Evolutionary conservation across 192 early-diverging fungal species (phyloP), one percentile per base, ranked within the genome.

Genomic region (Borealophlyctis nickersoniae): DNA sequence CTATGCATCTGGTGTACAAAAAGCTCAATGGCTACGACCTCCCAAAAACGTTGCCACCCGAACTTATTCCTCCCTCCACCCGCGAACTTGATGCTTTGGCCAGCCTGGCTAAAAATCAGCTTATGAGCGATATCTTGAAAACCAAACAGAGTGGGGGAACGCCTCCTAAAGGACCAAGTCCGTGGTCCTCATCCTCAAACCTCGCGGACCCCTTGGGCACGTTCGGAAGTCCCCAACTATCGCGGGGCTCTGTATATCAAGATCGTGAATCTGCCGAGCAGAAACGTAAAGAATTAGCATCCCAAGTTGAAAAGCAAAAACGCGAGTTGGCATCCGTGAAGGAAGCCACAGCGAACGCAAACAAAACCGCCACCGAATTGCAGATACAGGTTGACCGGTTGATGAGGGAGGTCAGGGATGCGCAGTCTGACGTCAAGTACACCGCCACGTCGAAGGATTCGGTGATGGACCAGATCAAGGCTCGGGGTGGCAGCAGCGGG

Each of bases 1-100:
- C 94, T 24, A 98, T 98, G 96, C 92, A 96, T 73, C 73, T 98
- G 19, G 89, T 96, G 36, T 92, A 96, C 80, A 75, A 88, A 29
- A 93, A 91, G 60, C 76, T 95, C 19, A 88, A 89, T 52, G 92
- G 92, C 4, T 76, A 83, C 24, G 89, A 89, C 59, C 72, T 98
- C 16, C 96, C 96, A 14, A 74, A 75, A 7, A 77, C 69, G 3
- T 67, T 98, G 34, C 94, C 96, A 3, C 73, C 85, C 7, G 92
- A 95, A 45, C 77, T 98, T 32, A 75, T 95, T 28, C 96, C 96
- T 14, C 88, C 92, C 14, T 90, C 90, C 16, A 86, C 85, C 31
- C 87, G 90, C 49, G 91, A 94, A 32, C 79, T 98, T 29, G 83
- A 87, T 35, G 86, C 66, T 7, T 52, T 78, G 29, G 51, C 90